phyloP scores from a whole-genome alignment of 2,329 filamentous ascomycete genomes.

The Fusarium heterosporum region DNA sequence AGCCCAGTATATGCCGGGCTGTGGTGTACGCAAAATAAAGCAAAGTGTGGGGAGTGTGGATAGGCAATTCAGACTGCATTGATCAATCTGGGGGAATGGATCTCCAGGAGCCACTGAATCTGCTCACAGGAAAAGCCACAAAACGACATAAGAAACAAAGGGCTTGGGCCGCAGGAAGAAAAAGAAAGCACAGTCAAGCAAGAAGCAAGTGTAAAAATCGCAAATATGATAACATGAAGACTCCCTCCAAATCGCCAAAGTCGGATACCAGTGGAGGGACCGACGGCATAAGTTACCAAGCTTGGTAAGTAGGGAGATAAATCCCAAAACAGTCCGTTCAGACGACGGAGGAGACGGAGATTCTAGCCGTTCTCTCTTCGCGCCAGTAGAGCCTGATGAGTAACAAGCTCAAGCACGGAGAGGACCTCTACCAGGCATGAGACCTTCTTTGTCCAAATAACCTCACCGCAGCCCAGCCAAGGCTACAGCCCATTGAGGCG shows the following conservation, averaged over 20 bases:
- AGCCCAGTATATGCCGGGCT: too few relatives aligned
- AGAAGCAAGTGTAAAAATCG: conserved; percentile 1
- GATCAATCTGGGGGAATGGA: conserved; percentile 36
- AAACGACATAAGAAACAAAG: conserved; percentile 18
- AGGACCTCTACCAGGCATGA: conserved; percentile 22
- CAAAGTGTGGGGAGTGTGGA: conserved; percentile 29
- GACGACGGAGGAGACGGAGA: conserved; percentile 17
- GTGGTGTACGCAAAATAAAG: neutral
- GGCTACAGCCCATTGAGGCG: conserved; percentile 21
- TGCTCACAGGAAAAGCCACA: conserved; percentile 23
- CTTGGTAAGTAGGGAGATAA: neutral
- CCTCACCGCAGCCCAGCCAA: conserved; percentile 20
- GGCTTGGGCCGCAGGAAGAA: conserved; percentile 18
- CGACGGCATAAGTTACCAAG: neutral
- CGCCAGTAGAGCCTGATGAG: conserved; percentile 4
- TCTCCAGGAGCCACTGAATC: conserved; percentile 33
- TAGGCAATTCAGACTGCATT: conserved; percentile 21
- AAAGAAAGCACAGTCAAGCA: neutral
- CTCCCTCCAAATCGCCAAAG: neutral
- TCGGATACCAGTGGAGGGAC: neutral
- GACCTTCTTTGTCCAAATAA: conserved; percentile 25
- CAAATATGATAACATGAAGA: neutral
- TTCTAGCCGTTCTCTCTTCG: conserved; percentile 5
- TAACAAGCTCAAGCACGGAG: neutral
- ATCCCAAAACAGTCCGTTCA: conserved; percentile 6